These are phyloP conservation scores for Angophora floribunda DNA, from an alignment of 345 rosid genomes.

Conservation along the genomic window DNA sequence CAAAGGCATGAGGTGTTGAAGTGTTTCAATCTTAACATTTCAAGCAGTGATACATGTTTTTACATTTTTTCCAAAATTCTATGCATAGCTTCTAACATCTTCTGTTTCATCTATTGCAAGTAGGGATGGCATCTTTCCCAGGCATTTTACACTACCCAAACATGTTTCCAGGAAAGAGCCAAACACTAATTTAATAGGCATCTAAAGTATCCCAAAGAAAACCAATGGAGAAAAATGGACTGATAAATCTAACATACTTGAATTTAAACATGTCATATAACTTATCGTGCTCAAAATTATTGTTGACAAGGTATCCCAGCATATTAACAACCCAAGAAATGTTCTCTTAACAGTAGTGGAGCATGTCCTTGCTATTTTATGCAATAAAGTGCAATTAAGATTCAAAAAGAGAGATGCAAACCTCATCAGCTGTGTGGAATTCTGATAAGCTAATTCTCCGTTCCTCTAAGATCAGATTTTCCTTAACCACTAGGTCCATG, in stretches of 20 bases:
- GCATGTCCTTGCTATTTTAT: background rate
- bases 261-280: background rate
- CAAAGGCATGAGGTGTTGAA: background rate
- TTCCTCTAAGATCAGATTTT: slow-evolving; percentile 53
- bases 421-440: slow-evolving; percentile 91
- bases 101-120: background rate
- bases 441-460: slow-evolving; percentile 73
- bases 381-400: background rate
- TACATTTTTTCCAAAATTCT: background rate
- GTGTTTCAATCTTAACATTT: background rate
- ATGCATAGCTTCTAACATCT: background rate
- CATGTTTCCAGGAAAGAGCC: background rate
- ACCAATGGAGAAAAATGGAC: background rate
- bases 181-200: background rate
- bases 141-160: background rate
- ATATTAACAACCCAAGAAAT: background rate
- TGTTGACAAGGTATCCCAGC: background rate
- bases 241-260: background rate
- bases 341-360: background rate
- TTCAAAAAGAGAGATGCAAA: slow-evolving; percentile 1
- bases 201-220: background rate
- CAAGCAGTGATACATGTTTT: background rate
- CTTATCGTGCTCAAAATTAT: background rate
- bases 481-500: slow-evolving; percentile 72
- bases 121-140: background rate